These are phyloP conservation scores for Penicillium flavigenum DNA, from an alignment of 495 filamentous ascomycete genomes.

Conservation along the genomic window DNA sequence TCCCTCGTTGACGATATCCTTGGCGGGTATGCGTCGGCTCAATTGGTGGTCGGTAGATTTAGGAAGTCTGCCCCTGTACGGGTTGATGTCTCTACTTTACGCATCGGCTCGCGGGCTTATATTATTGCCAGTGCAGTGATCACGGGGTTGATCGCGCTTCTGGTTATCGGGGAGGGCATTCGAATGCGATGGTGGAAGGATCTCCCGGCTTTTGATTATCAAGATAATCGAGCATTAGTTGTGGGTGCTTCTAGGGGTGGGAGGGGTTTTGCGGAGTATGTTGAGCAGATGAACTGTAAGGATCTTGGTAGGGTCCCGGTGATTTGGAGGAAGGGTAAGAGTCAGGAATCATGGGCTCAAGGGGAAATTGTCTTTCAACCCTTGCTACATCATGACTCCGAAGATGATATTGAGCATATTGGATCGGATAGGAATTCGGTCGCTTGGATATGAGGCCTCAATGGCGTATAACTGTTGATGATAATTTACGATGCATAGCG, in stretches of 20 bases:
- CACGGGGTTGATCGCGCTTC: slow-evolving; percentile 19
- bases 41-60: slow-evolving; percentile 30
- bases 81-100: slow-evolving; percentile 20
- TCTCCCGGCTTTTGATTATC: slow-evolving; percentile 21
- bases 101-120: slow-evolving; percentile 28
- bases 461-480: not conserved
- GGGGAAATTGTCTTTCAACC: not conserved
- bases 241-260: slow-evolving; percentile 15
- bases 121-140: slow-evolving; percentile 30
- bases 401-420: not conserved
- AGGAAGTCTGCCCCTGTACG: slow-evolving; percentile 9
- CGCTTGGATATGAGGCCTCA: not conserved
- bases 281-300: not conserved
- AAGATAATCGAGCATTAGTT: slow-evolving; percentile 14
- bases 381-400: not conserved
- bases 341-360: not conserved
- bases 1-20: slow-evolving; percentile 38
- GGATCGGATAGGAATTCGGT: not conserved
- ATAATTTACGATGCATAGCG: not conserved
- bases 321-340: not conserved
- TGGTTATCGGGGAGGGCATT: slow-evolving; percentile 20
- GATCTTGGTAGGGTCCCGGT: not conserved
- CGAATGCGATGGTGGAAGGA: slow-evolving; percentile 16
- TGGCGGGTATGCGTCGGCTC: slow-evolving; percentile 30
- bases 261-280: slow-evolving; percentile 11